Evolutionary conservation across 768 basidiomycete species (phyloP).

Genomic region (Auricularia auricula-judae): DNA sequence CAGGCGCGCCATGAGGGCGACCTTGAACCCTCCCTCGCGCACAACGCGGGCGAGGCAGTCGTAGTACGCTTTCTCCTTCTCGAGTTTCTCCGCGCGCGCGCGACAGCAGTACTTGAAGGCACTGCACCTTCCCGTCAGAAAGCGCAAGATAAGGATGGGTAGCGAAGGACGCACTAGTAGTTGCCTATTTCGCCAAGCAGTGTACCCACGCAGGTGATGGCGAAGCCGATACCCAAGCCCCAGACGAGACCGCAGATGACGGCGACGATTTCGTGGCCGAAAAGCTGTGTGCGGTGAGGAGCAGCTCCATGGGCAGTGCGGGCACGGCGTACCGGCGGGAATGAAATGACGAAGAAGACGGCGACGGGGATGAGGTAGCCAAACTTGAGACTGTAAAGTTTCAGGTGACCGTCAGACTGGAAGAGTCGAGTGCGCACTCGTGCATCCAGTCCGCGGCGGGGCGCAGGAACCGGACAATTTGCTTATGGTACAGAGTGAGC

Average conservation of each 20-base stretch:
- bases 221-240: slow-evolving; percentile 83
- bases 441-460: slow-evolving; percentile 59
- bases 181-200: slow-evolving; percentile 81
- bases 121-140: slow-evolving; percentile 23
- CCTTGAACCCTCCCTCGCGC: slow-evolving; percentile 79
- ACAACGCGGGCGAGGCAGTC: slow-evolving; percentile 47
- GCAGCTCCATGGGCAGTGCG: not conserved
- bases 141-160: not conserved
- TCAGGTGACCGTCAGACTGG: not conserved
- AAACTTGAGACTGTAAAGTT: slow-evolving; percentile 29
- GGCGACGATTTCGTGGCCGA: slow-evolving; percentile 87
- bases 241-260: slow-evolving; percentile 84
- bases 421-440: slow-evolving; percentile 27
- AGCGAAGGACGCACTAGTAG: slow-evolving; percentile 51
- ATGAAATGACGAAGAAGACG: slow-evolving; percentile 73
- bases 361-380: slow-evolving; percentile 76
- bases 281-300: slow-evolving; percentile 40
- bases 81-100: slow-evolving; percentile 64
- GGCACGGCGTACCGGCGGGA: slow-evolving; percentile 55
- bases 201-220: slow-evolving; percentile 52
- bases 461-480: slow-evolving; percentile 61
- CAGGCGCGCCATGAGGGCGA: slow-evolving; percentile 64
- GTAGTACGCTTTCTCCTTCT: slow-evolving; percentile 35
- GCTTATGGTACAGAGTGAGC: slow-evolving; percentile 50
- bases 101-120: slow-evolving; percentile 77